Evolutionary conservation across 331 rosid genomes (phyloP), one percentile per base, ranked within the genome.

Genomic region (Acacia concinna): DNA sequence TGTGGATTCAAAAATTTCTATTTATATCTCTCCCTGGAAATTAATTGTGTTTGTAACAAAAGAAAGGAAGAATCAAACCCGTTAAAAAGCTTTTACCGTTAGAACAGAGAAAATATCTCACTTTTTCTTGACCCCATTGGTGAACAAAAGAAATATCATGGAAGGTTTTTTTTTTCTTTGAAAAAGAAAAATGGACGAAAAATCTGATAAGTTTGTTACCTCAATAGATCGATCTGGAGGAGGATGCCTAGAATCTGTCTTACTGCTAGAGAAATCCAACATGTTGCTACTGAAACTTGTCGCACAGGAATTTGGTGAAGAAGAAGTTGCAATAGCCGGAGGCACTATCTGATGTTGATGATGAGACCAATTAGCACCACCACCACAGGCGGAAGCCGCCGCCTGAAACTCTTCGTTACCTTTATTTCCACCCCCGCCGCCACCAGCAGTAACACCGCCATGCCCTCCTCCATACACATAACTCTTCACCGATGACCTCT

Each of bases 191-290:
- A 17, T 20, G 14, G 13, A 15, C 15, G 30, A 67, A 25, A 28
- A 64, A 64, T 63, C 20, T 60, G 11, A 28, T 69, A 1, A 40
- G 2, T 6, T 34, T 76, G 28, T 54, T 65, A 89, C 97, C 93
- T 92, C 97, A 20, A 93, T 87, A 57, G 94, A 84, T 43, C 81
- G 91, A 86, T 84, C 90, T 10, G 85, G 86, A 27, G 85, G 83
- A 1, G 88, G 88, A 68, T 81, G 87, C 81, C 82, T 83, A 20
- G 63, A 75, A 21, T 81, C 75, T 11, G 57, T 71, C 75, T 81
- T 64, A 73, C 43, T 89, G 84, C 37, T 84, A 25, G 97, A 80
- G 80, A 92, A 92, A 85, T 92, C 97, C 89, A 92, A 80, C 81
- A 88, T 80, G 86, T 84, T 87, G 79, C 82, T 88, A 43, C 80